A percentile compares a stretch with the other conserved stretches of the same genome.
Evolutionary conservation across 2,329 filamentous ascomycete genomes (phyloP).

Genomic region (Triangularia setosa): DNA sequence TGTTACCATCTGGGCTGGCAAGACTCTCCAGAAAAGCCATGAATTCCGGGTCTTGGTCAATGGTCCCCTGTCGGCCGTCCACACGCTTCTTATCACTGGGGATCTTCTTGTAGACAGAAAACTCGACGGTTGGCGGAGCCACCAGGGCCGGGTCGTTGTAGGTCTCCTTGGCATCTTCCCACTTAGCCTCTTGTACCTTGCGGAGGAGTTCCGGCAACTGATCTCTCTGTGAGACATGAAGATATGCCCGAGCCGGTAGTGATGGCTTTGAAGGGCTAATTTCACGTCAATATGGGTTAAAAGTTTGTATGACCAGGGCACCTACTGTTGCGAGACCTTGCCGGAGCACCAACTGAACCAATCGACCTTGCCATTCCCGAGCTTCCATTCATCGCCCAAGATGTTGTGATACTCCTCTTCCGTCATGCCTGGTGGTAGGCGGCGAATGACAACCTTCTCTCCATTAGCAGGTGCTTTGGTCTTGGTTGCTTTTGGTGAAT

Average conservation of each 20-base stretch:
- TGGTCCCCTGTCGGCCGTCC: slow-evolving; percentile 86
- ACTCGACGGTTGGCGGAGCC: slow-evolving; percentile 75
- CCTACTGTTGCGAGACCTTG: slow-evolving; percentile 81
- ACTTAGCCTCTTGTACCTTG: slow-evolving; percentile 62
- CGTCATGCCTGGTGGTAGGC: slow-evolving; percentile 82
- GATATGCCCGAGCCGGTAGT: slow-evolving; percentile 72
- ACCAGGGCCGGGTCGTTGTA: slow-evolving; percentile 68
- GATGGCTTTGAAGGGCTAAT: slow-evolving; percentile 79
- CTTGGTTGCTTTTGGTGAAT: slow-evolving; percentile 41
- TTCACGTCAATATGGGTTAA: not conserved
- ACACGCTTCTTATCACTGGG: slow-evolving; percentile 69
- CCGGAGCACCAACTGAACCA: slow-evolving; percentile 66
- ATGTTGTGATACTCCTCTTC: slow-evolving; percentile 69
- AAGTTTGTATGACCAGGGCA: slow-evolving; percentile 18
- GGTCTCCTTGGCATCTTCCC: slow-evolving; percentile 79
- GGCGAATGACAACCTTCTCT: slow-evolving; percentile 79
- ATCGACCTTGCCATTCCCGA: slow-evolving; percentile 76
- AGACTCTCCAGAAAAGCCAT: slow-evolving; percentile 87
- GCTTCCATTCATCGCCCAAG: slow-evolving; percentile 76
- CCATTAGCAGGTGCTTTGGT: slow-evolving; percentile 54
- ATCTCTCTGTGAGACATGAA: slow-evolving; percentile 72
- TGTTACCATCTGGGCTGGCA: slow-evolving; percentile 60
- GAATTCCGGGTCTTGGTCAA: slow-evolving; percentile 94
- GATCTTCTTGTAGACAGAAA: slow-evolving; percentile 77
- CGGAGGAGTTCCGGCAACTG: slow-evolving; percentile 66